phyloP scores from a whole-genome alignment of 2,329 filamentous ascomycete species.

The Colletotrichum sp. region DNA sequence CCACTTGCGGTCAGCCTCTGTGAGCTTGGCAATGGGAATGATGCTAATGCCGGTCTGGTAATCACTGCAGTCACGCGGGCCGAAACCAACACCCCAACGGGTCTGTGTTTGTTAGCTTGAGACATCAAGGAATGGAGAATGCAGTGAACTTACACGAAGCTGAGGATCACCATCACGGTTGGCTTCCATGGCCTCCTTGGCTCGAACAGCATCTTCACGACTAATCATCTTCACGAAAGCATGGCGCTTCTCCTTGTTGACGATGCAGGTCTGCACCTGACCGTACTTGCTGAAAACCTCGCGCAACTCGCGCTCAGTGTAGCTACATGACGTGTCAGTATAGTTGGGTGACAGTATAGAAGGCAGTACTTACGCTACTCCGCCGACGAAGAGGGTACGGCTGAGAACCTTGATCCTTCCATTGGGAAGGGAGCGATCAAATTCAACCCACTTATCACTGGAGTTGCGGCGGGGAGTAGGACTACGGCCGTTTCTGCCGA shows the following conservation, averaged over 20 bases:
- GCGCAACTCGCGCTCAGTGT: constrained; percentile 82
- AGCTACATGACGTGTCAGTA: constrained; percentile 50
- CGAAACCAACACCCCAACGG: constrained; percentile 97
- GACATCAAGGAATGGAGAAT: neutral
- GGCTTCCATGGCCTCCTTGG: constrained; percentile 88
- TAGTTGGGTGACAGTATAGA: neutral
- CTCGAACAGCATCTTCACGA: constrained; percentile 80
- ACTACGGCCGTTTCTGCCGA: constrained; percentile 67
- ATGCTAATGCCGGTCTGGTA: constrained; percentile 91
- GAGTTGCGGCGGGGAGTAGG: constrained; percentile 53
- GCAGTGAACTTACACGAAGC: constrained; percentile 66
- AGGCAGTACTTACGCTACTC: constrained; percentile 76
- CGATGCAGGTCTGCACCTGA: constrained; percentile 94
- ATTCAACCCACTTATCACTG: constrained; percentile 75
- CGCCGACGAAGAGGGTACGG: constrained; percentile 94
- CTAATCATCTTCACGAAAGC: constrained; percentile 99
- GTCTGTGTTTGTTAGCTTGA: constrained; percentile 60
- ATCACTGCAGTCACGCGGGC: constrained; percentile 95
- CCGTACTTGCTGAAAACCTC: constrained; percentile 82
- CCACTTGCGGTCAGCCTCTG: constrained; percentile 97
- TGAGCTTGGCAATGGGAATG: constrained; percentile 91
- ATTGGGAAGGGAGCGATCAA: constrained; percentile 74
- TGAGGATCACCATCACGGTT: constrained; percentile 75
- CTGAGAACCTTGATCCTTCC: constrained; percentile 92
- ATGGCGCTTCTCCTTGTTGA: constrained; percentile 97